Percentiles rank a stretch among this genome's conserved stretches.
Evolutionary conservation across 148 eudicot genomes (phyloP).

Genomic region (Nepenthes mirabilis): DNA sequence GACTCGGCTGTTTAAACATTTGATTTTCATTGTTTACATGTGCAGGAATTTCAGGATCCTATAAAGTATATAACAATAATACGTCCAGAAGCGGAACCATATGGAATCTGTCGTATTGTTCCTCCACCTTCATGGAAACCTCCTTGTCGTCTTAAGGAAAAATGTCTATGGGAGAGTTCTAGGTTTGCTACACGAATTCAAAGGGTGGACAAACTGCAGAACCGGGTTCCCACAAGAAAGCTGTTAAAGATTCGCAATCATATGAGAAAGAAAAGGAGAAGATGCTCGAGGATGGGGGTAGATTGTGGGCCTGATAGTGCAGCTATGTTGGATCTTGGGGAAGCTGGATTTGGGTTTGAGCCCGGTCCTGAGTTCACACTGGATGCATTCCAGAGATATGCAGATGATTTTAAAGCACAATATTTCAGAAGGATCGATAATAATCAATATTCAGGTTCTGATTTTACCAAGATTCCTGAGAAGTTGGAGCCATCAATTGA

Average conservation of each 20-base stretch:
- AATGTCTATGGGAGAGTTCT: slow-evolving; percentile 61
- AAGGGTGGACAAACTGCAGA: slow-evolving; percentile 88
- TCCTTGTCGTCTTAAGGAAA: slow-evolving; percentile 65
- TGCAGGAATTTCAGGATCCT: slow-evolving; percentile 84
- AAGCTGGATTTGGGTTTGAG: slow-evolving; percentile 73
- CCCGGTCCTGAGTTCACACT: slow-evolving; percentile 90
- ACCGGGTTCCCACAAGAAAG: slow-evolving; percentile 54
- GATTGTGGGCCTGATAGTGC: slow-evolving; percentile 32
- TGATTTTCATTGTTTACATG: slow-evolving; percentile 10
- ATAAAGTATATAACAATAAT: slow-evolving; percentile 60
- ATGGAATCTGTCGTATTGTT: slow-evolving; percentile 90
- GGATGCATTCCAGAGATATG: slow-evolving; percentile 71
- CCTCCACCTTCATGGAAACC: slow-evolving; percentile 95
- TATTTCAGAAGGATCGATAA: slow-evolving; percentile 43
- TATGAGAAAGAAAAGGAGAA: slow-evolving; percentile 67
- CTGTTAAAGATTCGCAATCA: slow-evolving; percentile 23
- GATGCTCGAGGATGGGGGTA: slow-evolving; percentile 40
- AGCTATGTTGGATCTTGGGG: slow-evolving; percentile 13
- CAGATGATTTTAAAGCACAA: slow-evolving; percentile 67
- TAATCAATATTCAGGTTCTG: slow-evolving; percentile 18
- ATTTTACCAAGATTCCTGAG: slow-evolving; percentile 14
- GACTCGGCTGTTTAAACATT: slow-evolving; percentile 5
- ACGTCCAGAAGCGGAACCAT: slow-evolving; percentile 64
- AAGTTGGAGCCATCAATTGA: slow-evolving; percentile 61
- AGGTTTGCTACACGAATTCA: slow-evolving; percentile 75